These are phyloP conservation scores for Helminthosporium solani DNA, from an alignment of 2,329 filamentous ascomycete species.

Conservation along the genomic window DNA sequence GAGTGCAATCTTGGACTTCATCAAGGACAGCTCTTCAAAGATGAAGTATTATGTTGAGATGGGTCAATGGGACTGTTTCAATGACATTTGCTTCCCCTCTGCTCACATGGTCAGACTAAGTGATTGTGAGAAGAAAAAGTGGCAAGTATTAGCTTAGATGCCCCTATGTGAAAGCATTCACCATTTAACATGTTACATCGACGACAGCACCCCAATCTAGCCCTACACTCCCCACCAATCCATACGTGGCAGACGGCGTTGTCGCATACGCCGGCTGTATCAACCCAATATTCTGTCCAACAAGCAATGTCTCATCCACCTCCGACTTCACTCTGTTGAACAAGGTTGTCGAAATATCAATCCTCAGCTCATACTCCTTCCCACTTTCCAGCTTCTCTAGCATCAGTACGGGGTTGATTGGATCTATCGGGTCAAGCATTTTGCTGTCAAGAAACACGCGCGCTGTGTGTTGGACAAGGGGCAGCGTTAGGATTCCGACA, in stretches of 20 bases:
- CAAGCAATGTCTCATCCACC: conserved; percentile 9
- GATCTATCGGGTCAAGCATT: conserved; percentile 33
- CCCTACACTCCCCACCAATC: neutral
- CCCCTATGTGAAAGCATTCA: too few species aligned
- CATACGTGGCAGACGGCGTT: conserved; percentile 4
- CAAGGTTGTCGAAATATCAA: conserved; percentile 35
- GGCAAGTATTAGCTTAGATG: too few species aligned
- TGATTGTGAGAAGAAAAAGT: too few species aligned
- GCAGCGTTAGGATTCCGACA: conserved; percentile 22
- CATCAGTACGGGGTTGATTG: conserved; percentile 23
- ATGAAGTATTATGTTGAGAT: too few species aligned
- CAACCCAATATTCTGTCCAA: conserved; percentile 4
- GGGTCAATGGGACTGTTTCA: too few species aligned
- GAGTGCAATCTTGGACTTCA: too few species aligned
- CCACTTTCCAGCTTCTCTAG: conserved; percentile 24
- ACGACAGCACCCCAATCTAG: conserved; percentile 2
- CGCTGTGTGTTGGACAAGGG: conserved; percentile 30
- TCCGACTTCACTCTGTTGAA: conserved; percentile 29
- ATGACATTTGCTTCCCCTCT: too few species aligned
- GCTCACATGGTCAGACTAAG: too few species aligned
- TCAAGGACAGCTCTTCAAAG: too few species aligned
- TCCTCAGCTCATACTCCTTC: conserved; percentile 4
- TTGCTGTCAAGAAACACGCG: conserved; percentile 32
- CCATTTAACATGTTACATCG: neutral
- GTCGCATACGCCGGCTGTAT: neutral